Evolutionary conservation across 768 basidiomycete genomes (phyloP), one percentile per base, ranked within the genome.

Genomic region (Phaffia australis): DNA sequence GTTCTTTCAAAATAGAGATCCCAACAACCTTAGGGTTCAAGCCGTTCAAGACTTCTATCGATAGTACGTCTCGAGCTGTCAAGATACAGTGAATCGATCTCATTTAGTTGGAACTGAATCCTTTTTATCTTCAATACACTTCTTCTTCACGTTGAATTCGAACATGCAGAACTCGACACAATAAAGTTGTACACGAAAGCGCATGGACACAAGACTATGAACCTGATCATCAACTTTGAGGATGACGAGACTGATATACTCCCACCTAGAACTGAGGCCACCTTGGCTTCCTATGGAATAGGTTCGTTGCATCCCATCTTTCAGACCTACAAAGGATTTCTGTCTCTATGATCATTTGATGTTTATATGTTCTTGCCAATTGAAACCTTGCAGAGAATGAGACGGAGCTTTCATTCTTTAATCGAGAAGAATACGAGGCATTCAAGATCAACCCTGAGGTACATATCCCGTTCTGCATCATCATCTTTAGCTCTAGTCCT

Each of bases 181-280:
- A 72, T 98, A 66, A 99, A 99, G 75, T 77, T 97, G 21, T 99
- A 99, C 75, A 88, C 89, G 4, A 85, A 85, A 74, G 95, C 94
- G 1, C 94, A 98, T 73, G 92, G 93, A 15, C 82, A 90, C 63
- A 99, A 97, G 94, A 94, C 93, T 1, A 88, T 88, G 42, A 98
- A 99, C 78, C 81, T 99, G 32, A 97, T 99, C 76, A 97, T 99
- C 74, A 99, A 99, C 76, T 82, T 98, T 65, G 91, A 95, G 73
- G 83, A 93, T 72, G 94, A 98, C 66, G 76, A 78, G 66, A 88
- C 90, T 11, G 94, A 91, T 88, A 88, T 97, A 69, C 77, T 92
- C 19, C 78, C 82, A 56, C 84, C 90, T 70, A 85, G 86, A 50
- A 74, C 74, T 9, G 63, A 52, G 3, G 82, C 81, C 72, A 80